A percentile compares a stretch with the other conserved stretches of the same genome.
Evolutionary conservation across 2,329 filamentous ascomycete species (phyloP).

Genomic region (Pezicula carpinea): DNA sequence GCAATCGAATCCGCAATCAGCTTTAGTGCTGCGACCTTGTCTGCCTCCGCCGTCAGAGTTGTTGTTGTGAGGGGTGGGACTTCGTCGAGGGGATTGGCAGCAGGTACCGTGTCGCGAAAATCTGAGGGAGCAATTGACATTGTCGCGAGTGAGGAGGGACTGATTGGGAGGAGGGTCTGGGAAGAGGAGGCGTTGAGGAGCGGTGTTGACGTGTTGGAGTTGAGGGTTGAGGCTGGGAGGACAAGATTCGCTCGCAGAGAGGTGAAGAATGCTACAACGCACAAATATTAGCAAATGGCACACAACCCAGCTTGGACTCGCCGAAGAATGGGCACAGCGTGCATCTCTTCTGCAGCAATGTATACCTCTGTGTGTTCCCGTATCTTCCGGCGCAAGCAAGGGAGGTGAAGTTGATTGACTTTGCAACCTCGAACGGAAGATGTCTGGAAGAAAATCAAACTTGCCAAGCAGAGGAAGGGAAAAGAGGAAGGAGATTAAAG

Average conservation of each 20-base stretch:
- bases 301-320: neutral
- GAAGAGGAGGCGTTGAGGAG: slow-evolving; percentile 51
- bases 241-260: slow-evolving; percentile 78
- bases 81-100: slow-evolving; percentile 37
- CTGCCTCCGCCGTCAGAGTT: slow-evolving; percentile 46
- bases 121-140: slow-evolving; percentile 29
- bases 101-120: slow-evolving; percentile 26
- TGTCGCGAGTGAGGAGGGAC: slow-evolving; percentile 32
- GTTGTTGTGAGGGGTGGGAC: slow-evolving; percentile 62
- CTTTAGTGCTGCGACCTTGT: slow-evolving; percentile 63
- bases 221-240: slow-evolving; percentile 45
- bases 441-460: slow-evolving; percentile 10
- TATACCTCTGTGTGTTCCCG: neutral
- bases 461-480: slow-evolving; percentile 12
- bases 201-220: slow-evolving; percentile 60
- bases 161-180: slow-evolving; percentile 31
- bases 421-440: neutral
- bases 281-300: slow-evolving; percentile 6
- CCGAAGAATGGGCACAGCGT: neutral
- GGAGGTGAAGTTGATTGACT: neutral
- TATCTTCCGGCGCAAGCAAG: slow-evolving; percentile 1
- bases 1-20: slow-evolving; percentile 78
- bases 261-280: slow-evolving; percentile 67
- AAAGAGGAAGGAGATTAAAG: slow-evolving; percentile 12
- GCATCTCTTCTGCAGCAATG: neutral